Conservation (phyloP, 1,284 basidiomycete genomes). For the Violaceomyces palustris region DNA sequence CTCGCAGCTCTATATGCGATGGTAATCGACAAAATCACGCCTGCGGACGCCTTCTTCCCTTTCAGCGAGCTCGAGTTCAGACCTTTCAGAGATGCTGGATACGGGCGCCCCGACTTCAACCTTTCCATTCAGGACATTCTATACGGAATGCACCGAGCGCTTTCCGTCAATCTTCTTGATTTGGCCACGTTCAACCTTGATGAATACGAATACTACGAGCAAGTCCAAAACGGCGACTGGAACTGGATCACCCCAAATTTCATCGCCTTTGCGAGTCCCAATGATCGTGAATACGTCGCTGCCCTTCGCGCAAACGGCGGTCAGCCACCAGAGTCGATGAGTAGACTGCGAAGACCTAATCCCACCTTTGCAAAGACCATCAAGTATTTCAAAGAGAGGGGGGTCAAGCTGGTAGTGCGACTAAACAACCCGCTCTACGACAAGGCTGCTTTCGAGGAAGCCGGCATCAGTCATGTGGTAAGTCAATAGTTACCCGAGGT, state of each 20-base stretch:
- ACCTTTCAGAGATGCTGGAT: constrained; percentile 91
- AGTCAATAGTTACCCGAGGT: constrained; percentile 58
- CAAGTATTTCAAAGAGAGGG: constrained; percentile 80
- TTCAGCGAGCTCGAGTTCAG: constrained; percentile 64
- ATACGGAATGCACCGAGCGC: constrained; percentile 92
- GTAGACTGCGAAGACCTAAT: constrained; percentile 7
- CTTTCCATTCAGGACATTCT: constrained; percentile 80
- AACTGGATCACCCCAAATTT: constrained; percentile 70
- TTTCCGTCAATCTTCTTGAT: constrained; percentile 80
- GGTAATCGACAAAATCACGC: constrained; percentile 84
- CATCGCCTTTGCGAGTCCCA: constrained; percentile 87
- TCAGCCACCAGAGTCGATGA: constrained; percentile 3
- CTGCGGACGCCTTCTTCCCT: constrained; percentile 90
- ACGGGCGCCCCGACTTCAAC: constrained; percentile 85
- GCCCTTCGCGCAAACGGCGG: constrained; percentile 52
- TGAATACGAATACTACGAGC: constrained; percentile 81
- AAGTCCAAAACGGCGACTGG: constrained; percentile 70
- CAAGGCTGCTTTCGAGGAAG: constrained; percentile 72
- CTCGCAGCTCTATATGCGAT: constrained; percentile 82
- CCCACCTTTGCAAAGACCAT: constrained; percentile 64
- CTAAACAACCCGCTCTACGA: constrained; percentile 95
- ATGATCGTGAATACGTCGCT: constrained; percentile 45
- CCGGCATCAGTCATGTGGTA: constrained; percentile 81
- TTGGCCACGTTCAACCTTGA: constrained; percentile 78
- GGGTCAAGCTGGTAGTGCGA: constrained; percentile 86